phyloP scores from a whole-genome alignment of 129 eudicot species.

The Lonicera japonica region DNA sequence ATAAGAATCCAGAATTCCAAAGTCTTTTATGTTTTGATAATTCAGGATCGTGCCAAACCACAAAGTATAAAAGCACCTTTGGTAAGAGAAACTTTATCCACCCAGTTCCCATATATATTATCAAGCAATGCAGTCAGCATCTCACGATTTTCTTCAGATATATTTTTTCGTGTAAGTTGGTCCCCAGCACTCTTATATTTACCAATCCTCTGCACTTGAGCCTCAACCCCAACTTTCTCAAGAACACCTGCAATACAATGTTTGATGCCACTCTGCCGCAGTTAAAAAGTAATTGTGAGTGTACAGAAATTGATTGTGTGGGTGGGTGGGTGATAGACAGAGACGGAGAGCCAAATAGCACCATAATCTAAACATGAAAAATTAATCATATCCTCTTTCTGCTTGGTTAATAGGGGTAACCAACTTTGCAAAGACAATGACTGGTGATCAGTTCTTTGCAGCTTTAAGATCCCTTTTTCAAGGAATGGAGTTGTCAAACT shows the following conservation, averaged over 20 bases:
- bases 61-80: conserved; percentile 45
- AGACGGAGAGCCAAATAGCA: neutral
- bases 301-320: neutral
- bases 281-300: conserved; percentile 16
- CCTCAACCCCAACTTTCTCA: conserved; percentile 82
- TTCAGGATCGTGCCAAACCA: conserved; percentile 18
- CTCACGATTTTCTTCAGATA: conserved; percentile 84
- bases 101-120: conserved; percentile 74
- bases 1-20: conserved; percentile 11
- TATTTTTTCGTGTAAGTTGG: conserved; percentile 60
- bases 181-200: conserved; percentile 94
- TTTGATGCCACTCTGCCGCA: conserved; percentile 22
- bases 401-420: no score
- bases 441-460: no score
- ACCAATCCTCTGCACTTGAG: conserved; percentile 89
- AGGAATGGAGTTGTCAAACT: no score
- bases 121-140: conserved; percentile 81
- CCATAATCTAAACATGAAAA: neutral
- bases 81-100: conserved; percentile 50
- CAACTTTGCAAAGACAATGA: no score
- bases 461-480: no score
- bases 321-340: neutral
- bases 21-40: conserved; percentile 6
- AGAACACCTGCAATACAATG: conserved; percentile 53
- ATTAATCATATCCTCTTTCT: no score